Base-by-base conservation (phyloP, 306 rosid species). In the Cicer arietinum region DNA sequence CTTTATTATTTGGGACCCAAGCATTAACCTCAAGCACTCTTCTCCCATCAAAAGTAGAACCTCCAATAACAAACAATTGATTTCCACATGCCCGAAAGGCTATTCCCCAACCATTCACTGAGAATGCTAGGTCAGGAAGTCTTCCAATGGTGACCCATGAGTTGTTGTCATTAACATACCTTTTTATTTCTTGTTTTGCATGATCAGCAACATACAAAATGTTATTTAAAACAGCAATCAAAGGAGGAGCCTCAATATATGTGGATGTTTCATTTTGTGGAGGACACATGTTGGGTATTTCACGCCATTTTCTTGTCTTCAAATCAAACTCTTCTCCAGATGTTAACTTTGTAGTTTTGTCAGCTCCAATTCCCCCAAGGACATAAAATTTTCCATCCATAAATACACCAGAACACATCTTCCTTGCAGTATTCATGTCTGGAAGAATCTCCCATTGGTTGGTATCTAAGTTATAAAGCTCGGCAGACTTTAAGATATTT, bases 1-100 rank as follows among this genome's bases (percentile, higher is more conserved):
- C 86, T 60, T 76, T 90, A 68, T 48, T 16, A 90, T 90, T 45
- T 22, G 30, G 30, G 30, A 83, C 65, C 86, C 92, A 91, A 74
- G 90, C 78, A 76, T 83, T 77, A 22, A 91, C 72, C 35, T 89
- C 94, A 22, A 22, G 30, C 43, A 87, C 70, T 13, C 30, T 8
- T 75, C 50, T 82, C 0, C 74, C 73, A 8, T 30, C 1, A 73
- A 18, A 56, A 48, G 17, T 77, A 10, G 81, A 82, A 18, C 94
- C 94, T 41, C 92, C 90, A 14, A 91, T 76, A 30, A 91, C 89
- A 44, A 88, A 73, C n/a, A 91, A 48, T 54, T 42, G 63, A 46
- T 91, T 84, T 75, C 94, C 90, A 67, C 94, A 91, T 20, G 92
- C 92, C 61, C 88, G 73, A 53, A 91, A 91, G 46, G 90, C 94